Percentiles rank a stretch among this genome's conserved stretches.
These are phyloP conservation scores for Cladosporium sphaerospermum DNA, from an alignment of 2,329 filamentous ascomycete genomes.

Conservation along the genomic window DNA sequence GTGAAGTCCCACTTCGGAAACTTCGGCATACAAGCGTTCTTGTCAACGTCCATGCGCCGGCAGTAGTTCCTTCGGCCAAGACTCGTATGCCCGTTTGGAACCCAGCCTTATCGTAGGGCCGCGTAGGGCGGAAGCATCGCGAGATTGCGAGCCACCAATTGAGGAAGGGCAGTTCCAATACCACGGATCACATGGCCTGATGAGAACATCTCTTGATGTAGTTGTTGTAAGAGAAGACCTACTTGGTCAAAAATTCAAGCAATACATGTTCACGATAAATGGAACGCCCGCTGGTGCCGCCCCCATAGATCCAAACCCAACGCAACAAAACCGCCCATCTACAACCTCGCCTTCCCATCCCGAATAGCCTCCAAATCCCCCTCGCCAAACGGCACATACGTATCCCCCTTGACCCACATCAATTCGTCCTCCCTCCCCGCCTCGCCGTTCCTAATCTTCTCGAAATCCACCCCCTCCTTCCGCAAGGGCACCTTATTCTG, in stretches of 20 bases:
- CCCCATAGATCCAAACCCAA: background rate
- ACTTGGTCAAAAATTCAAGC: background rate
- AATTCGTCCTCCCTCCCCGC: constrained; percentile 42
- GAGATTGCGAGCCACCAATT: too few relatives aligned
- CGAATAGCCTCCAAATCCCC: constrained; percentile 34
- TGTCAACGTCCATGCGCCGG: background rate
- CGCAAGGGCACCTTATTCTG: constrained; percentile 84
- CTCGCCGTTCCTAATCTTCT: constrained; percentile 54
- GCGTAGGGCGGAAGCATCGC: background rate
- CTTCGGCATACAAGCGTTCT: background rate
- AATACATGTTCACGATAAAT: background rate
- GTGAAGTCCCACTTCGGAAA: background rate
- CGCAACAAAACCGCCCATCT: background rate
- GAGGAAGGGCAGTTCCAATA: too few relatives aligned
- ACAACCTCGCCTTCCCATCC: constrained; percentile 11
- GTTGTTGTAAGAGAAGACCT: too few relatives aligned
- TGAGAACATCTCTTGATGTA: too few relatives aligned
- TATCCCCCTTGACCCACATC: constrained; percentile 45
- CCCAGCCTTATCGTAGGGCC: background rate
- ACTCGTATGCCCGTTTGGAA: background rate
- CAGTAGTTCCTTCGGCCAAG: background rate
- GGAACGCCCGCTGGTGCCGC: too few relatives aligned
- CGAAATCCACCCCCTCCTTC: constrained; percentile 84
- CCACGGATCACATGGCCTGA: too few relatives aligned
- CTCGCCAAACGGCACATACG: constrained; percentile 54